Percentiles rank a stretch among this genome's conserved stretches.
Conservation (phyloP, 1,139 yeast species). For the Nakaseomyces delphensis region DNA sequence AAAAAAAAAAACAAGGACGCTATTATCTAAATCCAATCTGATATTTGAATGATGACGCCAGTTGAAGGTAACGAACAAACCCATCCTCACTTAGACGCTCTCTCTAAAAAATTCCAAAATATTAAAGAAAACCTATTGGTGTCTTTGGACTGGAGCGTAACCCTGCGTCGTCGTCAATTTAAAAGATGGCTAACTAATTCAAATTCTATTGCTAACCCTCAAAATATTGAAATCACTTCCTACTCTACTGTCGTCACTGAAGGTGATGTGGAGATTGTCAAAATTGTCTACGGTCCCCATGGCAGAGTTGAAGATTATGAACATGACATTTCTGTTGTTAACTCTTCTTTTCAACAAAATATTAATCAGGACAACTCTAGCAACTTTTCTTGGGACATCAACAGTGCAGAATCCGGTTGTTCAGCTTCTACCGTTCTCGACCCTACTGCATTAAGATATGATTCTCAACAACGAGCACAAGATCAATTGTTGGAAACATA, state of each 20-base stretch:
- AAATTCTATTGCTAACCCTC: background rate
- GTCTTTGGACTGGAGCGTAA: background rate
- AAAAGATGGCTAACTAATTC: background rate
- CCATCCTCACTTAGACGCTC: background rate
- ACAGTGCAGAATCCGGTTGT: background rate
- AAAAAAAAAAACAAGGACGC: background rate
- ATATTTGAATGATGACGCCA: background rate
- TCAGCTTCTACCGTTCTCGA: conserved; percentile 1
- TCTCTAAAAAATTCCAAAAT: background rate
- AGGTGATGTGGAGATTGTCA: background rate
- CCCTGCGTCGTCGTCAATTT: background rate
- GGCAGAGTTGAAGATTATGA: background rate
- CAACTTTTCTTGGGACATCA: background rate
- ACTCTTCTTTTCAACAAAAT: background rate
- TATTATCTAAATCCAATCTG: no score
- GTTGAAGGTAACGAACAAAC: background rate
- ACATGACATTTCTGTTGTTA: background rate
- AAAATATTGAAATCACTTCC: background rate
- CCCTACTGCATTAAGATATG: background rate
- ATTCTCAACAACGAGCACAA: conserved; percentile 4
- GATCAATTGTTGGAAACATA: background rate
- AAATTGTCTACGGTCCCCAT: conserved; percentile 1
- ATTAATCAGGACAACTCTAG: background rate
- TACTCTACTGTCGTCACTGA: background rate
- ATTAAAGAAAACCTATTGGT: background rate